Evolutionary conservation across 768 basidiomycete genomes (phyloP).

Genomic region (Boletus sp.): DNA sequence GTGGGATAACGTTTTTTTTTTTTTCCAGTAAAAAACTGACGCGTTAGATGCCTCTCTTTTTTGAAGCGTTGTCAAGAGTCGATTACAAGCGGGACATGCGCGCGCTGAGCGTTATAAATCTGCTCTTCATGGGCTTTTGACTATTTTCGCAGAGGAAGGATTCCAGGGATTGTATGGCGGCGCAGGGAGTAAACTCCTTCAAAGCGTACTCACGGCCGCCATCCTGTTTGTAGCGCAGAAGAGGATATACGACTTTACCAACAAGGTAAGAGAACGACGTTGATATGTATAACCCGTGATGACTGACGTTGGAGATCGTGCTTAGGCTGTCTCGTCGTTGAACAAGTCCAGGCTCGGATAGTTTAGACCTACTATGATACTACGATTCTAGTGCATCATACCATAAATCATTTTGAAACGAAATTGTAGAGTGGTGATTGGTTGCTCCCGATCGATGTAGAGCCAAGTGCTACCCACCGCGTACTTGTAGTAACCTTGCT

Average conservation of each 20-base stretch:
- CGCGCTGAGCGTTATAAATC: constrained; percentile 71
- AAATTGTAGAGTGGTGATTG: not conserved
- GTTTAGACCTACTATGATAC: not conserved
- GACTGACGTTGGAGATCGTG: constrained; percentile 1
- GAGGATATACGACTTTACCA: constrained; percentile 73
- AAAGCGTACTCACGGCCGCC: constrained; percentile 90
- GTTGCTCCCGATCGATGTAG: not conserved
- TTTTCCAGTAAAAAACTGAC: not conserved
- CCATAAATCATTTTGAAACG: not conserved
- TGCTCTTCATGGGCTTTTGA: constrained; percentile 69
- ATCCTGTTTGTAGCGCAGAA: constrained; percentile 90
- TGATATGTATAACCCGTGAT: not conserved
- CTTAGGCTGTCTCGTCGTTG: constrained; percentile 15
- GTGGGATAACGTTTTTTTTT: not conserved
- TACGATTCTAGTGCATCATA: not conserved
- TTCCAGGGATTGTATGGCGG: constrained; percentile 85
- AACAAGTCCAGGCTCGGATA: constrained; percentile 2
- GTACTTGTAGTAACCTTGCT: not conserved
- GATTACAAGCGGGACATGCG: constrained; percentile 72
- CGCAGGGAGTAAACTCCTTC: constrained; percentile 80
- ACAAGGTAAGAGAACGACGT: constrained; percentile 33
- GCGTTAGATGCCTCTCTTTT: not conserved
- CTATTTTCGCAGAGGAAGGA: constrained; percentile 77
- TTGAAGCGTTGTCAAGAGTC: constrained; percentile 65
- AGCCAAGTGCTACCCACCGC: no score